Base-by-base conservation (phyloP, 148 eudicot species). In the Spergularia marina region DNA sequence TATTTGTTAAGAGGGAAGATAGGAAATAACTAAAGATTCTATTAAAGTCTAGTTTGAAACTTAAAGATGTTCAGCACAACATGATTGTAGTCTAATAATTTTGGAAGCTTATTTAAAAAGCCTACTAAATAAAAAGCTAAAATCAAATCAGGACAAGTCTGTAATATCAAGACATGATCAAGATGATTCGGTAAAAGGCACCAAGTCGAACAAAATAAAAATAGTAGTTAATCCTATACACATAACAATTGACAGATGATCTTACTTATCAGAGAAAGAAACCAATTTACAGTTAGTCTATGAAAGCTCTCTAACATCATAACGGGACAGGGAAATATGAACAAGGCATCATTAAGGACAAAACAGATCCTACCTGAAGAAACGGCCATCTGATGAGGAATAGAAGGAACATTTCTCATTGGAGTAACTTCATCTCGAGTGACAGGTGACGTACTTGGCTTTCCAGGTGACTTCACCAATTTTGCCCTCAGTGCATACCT, bases 401-500 rank as follows among this genome's bases (percentile, higher is more conserved):
- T 85, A 78, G 80, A 86, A 68, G 87, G 82, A 54, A 86, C 77
- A 82, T 61, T 87, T 79, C 85, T 91, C 64, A 80, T 79, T 12
- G 81, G 66, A 81, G 78, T 78, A 81, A 86, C 75, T 77, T 80
- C 91, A 80, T 76, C 86, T 13, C 78, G 87, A 75, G 90, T 77
- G 81, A 83, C 25, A 47, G 79, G 79, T 30, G 91, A 67, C 40
- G 76, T 54, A 75, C 77, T 87, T 41, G 77, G 59, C 79, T 85
- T 87, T 77, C 74, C 84, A 65, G 91, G 85, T 54, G 87, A 12
- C 81, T 84, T 93, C 11, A 86, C 84, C 65, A 87, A 74, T 83
- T 85, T 96, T 64, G 96, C 87, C 75, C 97, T 90, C 54, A 96
- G 76, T 58, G 99, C 91, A 88, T 90, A 89, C 68, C 99, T 84